A percentile compares a stretch with the other conserved stretches of the same genome.
Evolutionary conservation across 2,329 filamentous ascomycete genomes (phyloP).

Genomic region (Ophiostoma sp.): DNA sequence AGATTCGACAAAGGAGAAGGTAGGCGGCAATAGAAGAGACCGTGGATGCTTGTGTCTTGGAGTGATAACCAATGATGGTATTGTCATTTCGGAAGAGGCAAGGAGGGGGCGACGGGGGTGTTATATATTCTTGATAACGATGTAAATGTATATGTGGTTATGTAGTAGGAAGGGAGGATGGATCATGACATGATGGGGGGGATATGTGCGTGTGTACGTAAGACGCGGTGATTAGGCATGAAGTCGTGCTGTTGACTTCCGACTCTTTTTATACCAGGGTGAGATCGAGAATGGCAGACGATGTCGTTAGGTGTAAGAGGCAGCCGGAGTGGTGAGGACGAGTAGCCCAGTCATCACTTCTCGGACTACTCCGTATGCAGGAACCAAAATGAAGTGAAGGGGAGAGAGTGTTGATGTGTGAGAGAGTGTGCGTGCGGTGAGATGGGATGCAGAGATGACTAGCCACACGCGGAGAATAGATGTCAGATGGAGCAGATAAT

Average conservation of each 20-base stretch:
- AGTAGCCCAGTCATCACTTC: neutral
- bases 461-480: slow-evolving; percentile 3
- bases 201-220: neutral
- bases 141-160: neutral
- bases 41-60: neutral
- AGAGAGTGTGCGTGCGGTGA: neutral
- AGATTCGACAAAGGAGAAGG: neutral
- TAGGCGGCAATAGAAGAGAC: neutral
- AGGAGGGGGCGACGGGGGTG: neutral
- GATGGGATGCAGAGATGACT: neutral
- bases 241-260: neutral
- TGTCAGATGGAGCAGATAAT: neutral
- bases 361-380: slow-evolving; percentile 20
- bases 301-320: neutral
- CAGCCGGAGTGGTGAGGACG: slow-evolving; percentile 11
- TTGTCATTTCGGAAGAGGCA: neutral
- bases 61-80: neutral
- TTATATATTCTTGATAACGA: neutral
- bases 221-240: neutral
- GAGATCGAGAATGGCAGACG: neutral
- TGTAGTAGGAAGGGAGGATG: neutral
- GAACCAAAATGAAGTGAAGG: neutral
- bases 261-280: neutral
- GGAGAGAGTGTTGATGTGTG: neutral
- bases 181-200: neutral